Evolutionary conservation across 306 rosid species (phyloP).

Genomic region (Senna siamea): DNA sequence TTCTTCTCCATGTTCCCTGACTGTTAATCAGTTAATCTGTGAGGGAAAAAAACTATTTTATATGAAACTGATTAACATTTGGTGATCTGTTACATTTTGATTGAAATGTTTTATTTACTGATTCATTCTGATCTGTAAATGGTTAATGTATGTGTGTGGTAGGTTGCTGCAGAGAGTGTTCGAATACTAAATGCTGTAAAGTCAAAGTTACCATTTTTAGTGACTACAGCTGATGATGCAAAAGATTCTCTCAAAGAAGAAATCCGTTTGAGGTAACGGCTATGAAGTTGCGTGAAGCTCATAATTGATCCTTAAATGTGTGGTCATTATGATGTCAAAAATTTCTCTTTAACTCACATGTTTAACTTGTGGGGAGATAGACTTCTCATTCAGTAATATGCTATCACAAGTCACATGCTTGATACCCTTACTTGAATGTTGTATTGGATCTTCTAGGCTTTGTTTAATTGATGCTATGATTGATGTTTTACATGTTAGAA

Average conservation of each 20-base stretch:
- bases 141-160: constrained; percentile 32
- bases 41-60: background rate
- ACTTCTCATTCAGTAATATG: constrained; percentile 27
- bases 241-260: constrained; percentile 88
- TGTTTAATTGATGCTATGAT: background rate
- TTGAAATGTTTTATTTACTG: constrained; percentile 12
- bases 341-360: background rate
- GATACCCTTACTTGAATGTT: background rate
- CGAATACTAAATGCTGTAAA: constrained; percentile 79
- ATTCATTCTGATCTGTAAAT: background rate
- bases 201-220: constrained; percentile 77
- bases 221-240: constrained; percentile 81
- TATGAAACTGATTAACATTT: constrained; percentile 4
- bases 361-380: background rate
- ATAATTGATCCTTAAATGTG: constrained; percentile 1
- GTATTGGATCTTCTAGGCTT: background rate
- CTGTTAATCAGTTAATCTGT: constrained; percentile 9
- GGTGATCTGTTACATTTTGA: background rate
- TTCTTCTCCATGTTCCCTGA: constrained; percentile 17
- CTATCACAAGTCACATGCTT: background rate
- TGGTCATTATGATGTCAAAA: constrained; percentile 2
- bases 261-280: constrained; percentile 79
- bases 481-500: constrained; percentile 7
- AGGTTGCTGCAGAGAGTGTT: constrained; percentile 87
- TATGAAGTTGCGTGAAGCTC: constrained; percentile 11